A percentile compares a stretch with the other conserved stretches of the same genome.
Conservation (phyloP, 805 yeast species). For the Saturnispora quitensis region DNA sequence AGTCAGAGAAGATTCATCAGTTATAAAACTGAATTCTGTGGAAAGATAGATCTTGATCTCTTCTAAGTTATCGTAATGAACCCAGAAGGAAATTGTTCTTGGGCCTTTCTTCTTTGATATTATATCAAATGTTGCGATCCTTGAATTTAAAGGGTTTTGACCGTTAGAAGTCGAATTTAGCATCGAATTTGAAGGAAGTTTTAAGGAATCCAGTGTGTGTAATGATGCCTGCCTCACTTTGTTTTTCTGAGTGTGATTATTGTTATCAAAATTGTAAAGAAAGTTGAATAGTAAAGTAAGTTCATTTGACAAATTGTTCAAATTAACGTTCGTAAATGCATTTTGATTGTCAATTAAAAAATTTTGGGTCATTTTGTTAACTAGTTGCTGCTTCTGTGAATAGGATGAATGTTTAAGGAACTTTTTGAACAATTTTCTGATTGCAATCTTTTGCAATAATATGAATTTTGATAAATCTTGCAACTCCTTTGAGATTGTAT, state of each 20-base stretch:
- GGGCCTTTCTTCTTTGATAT: slow-evolving; percentile 29
- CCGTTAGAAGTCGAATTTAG: not conserved
- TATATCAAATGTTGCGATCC: slow-evolving; percentile 29
- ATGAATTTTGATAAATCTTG: slow-evolving; percentile 65
- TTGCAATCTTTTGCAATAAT: slow-evolving; percentile 62
- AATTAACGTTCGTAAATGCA: slow-evolving; percentile 53
- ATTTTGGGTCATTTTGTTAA: slow-evolving; percentile 24
- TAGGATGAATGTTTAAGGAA: slow-evolving; percentile 38
- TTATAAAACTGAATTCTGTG: slow-evolving; percentile 32
- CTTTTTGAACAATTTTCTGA: slow-evolving; percentile 67
- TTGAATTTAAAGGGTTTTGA: slow-evolving; percentile 14
- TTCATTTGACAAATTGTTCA: slow-evolving; percentile 53
- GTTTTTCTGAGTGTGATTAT: not conserved
- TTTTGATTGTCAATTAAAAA: slow-evolving; percentile 31
- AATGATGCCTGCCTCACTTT: slow-evolving; percentile 10
- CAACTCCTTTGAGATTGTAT: slow-evolving; percentile 38
- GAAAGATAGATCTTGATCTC: slow-evolving; percentile 42
- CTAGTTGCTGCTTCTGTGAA: slow-evolving; percentile 25
- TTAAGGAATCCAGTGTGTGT: slow-evolving; percentile 20
- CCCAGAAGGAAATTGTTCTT: slow-evolving; percentile 36
- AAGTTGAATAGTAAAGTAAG: slow-evolving; percentile 47
- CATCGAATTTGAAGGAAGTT: slow-evolving; percentile 6
- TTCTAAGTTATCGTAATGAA: slow-evolving; percentile 51
- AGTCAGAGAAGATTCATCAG: slow-evolving; percentile 25
- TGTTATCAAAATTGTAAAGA: slow-evolving; percentile 23